phyloP scores from a whole-genome alignment of 805 yeast species.

The Ogataea minuta region DNA sequence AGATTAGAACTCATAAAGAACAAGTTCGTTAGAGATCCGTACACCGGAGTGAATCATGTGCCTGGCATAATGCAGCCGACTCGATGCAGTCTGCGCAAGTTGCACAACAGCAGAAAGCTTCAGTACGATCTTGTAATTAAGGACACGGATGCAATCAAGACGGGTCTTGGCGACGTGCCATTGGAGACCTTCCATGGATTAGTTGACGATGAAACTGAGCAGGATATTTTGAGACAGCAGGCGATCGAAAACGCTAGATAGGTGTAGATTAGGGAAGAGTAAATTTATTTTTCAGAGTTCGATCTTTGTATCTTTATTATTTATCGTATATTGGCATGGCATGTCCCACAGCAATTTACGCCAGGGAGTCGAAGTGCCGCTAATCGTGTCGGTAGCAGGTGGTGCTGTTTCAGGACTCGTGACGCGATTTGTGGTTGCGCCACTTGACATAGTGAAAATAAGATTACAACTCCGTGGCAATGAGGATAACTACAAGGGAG shows the following conservation, averaged over 20 bases:
- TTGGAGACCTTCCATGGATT: slow-evolving; percentile 54
- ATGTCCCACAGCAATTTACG: slow-evolving; percentile 23
- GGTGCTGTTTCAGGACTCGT: slow-evolving; percentile 71
- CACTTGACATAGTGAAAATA: slow-evolving; percentile 76
- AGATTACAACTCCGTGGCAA: slow-evolving; percentile 60
- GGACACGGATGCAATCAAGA: slow-evolving; percentile 41
- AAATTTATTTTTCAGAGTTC: slow-evolving; percentile 3
- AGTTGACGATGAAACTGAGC: slow-evolving; percentile 53
- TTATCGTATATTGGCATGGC: neutral
- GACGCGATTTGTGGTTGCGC: slow-evolving; percentile 57
- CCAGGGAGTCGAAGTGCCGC: slow-evolving; percentile 50
- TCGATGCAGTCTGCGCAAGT: slow-evolving; percentile 31
- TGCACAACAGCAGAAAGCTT: slow-evolving; percentile 36
- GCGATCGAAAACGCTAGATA: slow-evolving; percentile 39
- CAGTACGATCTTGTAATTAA: slow-evolving; percentile 46
- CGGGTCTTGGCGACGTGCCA: slow-evolving; percentile 66
- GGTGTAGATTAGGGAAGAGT: slow-evolving; percentile 1
- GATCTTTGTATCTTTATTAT: slow-evolving; percentile 6
- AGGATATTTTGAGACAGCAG: slow-evolving; percentile 64
- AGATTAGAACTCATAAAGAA: slow-evolving; percentile 48
- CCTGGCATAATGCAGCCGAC: slow-evolving; percentile 78
- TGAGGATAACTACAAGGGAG: slow-evolving; percentile 34
- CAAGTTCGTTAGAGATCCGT: slow-evolving; percentile 72
- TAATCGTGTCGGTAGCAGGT: slow-evolving; percentile 55
- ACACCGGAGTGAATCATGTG: slow-evolving; percentile 76